Evolutionary conservation across 768 basidiomycete genomes (phyloP), one percentile per base, ranked within the genome.

Genomic region (Sarcodon aspratus): DNA sequence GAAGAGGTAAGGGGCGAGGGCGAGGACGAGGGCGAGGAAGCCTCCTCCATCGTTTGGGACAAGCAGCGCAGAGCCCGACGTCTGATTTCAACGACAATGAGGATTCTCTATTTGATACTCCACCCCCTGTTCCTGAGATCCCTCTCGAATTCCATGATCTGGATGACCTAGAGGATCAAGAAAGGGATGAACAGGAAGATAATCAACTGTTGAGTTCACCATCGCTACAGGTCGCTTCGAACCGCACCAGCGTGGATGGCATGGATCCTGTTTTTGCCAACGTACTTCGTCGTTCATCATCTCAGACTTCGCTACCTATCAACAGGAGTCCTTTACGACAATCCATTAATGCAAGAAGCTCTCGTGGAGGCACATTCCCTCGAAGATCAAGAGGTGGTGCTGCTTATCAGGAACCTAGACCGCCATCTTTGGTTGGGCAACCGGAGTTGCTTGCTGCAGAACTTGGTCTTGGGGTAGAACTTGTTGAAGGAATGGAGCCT

Each of bases 251-350:
- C 56, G 75, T 88, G 4, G 87, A 91, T 49, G 88, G 87, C 40
- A 87, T 93, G 84, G 90, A 92, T 52, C 90, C 91, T 9, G 74
- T 68, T 1, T 93, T 88, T 58, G 87, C 88, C 47, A 86, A 85
- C 51, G 72, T 89, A 11, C 76, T 91, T 42, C 77, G 77, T 48
- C 80, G 81, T 36, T 65, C 73, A 5, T 63, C 66, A 0, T 72
- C 67, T 15, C 61, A 65, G 44, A 67, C 65, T 36, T 68, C 71
- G 3, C 44, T 72, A n/a, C 63, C 61, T 2, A 72, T 74, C 33
- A 60, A 69, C 48, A 67, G 70, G 13, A 83, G 80, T 56, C 83
- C 85, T 40, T 67, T 85, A 12, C 78, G 81, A 37, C 76, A 75
- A 47, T 72, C 78, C 35, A 66, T 78, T 33, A 68, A 82, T 45